A percentile compares a stretch with the other conserved stretches of the same genome.
These are phyloP conservation scores for Magnaporthiopsis rhizophila DNA, from an alignment of 2,329 filamentous ascomycete genomes.

Conservation along the genomic window DNA sequence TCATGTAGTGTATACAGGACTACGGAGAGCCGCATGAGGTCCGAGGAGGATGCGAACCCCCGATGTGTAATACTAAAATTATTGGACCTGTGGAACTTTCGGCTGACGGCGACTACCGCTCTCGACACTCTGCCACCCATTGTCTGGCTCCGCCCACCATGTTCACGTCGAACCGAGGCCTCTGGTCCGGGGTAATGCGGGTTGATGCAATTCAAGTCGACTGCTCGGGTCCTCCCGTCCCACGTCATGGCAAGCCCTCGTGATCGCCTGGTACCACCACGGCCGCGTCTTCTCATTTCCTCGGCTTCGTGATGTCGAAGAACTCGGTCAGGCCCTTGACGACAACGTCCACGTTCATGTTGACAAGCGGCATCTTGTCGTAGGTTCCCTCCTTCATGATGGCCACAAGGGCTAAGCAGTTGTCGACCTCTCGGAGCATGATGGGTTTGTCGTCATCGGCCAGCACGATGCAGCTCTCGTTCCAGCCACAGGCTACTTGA, in stretches of 20 bases:
- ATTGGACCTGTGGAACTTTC: not conserved
- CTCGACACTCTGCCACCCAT: not conserved
- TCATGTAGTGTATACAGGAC: not conserved
- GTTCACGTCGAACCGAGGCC: not conserved
- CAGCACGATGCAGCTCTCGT: slow-evolving; percentile 61
- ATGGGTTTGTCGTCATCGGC: slow-evolving; percentile 57
- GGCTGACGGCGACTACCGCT: not conserved
- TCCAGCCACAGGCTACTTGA: slow-evolving; percentile 57
- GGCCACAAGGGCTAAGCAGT: slow-evolving; percentile 72
- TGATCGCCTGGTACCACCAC: not conserved
- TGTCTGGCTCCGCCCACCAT: not conserved
- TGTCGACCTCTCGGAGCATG: slow-evolving; percentile 61
- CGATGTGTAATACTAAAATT: not conserved
- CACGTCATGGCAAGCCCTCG: not conserved
- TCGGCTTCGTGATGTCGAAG: slow-evolving; percentile 63
- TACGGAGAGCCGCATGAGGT: not conserved
- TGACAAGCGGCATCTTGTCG: slow-evolving; percentile 75
- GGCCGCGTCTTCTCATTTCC: slow-evolving; percentile 14
- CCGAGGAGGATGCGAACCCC: not conserved
- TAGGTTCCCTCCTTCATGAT: slow-evolving; percentile 82
- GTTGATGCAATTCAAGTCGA: not conserved
- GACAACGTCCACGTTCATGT: slow-evolving; percentile 79
- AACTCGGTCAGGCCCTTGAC: slow-evolving; percentile 73
- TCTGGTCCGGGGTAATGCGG: not conserved
- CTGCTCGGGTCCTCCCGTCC: not conserved